Conservation (phyloP, 768 basidiomycete genomes). For the Lactarius hengduanensis region DNA sequence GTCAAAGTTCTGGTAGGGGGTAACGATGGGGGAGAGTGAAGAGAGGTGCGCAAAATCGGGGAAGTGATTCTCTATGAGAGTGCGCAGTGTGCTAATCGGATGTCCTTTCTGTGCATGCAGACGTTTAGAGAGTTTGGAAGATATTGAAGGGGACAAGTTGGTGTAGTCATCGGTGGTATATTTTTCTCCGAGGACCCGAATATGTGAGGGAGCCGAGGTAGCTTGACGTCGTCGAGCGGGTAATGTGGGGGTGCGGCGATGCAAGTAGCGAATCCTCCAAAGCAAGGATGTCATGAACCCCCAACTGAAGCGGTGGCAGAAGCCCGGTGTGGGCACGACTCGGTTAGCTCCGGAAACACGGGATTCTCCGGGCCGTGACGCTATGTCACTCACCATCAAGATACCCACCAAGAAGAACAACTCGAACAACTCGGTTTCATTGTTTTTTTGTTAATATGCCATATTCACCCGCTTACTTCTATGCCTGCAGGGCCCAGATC, state of each 20-base stretch:
- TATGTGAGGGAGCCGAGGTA: conserved; percentile 17
- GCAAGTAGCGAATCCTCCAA: background rate
- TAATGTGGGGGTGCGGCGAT: background rate
- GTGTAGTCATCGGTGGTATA: conserved; percentile 78
- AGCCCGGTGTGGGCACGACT: background rate
- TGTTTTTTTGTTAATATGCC: background rate
- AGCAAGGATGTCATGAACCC: conserved; percentile 4
- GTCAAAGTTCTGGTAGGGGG: conserved; percentile 92
- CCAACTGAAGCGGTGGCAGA: background rate
- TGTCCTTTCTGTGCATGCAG: conserved; percentile 78
- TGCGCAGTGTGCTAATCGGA: conserved; percentile 82
- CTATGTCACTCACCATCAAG: conserved; percentile 25
- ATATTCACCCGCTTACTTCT: background rate
- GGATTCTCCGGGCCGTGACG: background rate
- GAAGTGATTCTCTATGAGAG: conserved; percentile 83
- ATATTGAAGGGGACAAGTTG: conserved; percentile 83
- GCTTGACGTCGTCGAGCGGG: background rate
- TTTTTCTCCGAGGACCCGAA: conserved; percentile 59
- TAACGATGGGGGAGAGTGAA: conserved; percentile 84
- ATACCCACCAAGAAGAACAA: conserved; percentile 25
- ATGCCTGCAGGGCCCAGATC: conserved; percentile 16
- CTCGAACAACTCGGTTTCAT: conserved; percentile 12
- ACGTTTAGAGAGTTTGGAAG: conserved; percentile 72
- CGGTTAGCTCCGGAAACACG: background rate
- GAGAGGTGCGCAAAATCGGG: conserved; percentile 68